Percentiles rank a stretch among this genome's conserved stretches.
Conservation (phyloP, 2,329 filamentous ascomycete species). For the Botrytis hyacinthi region DNA sequence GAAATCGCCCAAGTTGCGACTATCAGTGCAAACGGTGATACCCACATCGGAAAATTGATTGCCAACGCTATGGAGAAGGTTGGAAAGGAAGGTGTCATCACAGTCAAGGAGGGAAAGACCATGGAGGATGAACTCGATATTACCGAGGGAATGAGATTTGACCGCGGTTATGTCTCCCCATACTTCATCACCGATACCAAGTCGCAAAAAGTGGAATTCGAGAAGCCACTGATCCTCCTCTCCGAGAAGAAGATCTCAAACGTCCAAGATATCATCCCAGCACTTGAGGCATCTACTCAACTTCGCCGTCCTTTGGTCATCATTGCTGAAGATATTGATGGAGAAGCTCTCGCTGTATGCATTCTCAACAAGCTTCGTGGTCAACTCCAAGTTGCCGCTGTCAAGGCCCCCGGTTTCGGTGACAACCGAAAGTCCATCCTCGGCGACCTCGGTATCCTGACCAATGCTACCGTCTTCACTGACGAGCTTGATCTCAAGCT, state of each 20-base stretch:
- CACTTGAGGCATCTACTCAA: conserved; percentile 95
- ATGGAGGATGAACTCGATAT: conserved; percentile 96
- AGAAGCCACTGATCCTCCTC: conserved; percentile 97
- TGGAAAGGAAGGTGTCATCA: conserved; percentile 99
- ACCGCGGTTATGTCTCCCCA: conserved; percentile 95
- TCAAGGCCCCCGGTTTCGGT: conserved; percentile 98
- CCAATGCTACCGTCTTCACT: conserved; percentile 95
- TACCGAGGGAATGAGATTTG: conserved; percentile 99
- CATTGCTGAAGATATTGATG: conserved; percentile 98
- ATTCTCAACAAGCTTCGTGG: conserved; percentile 99
- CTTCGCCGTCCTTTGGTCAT: conserved; percentile 94
- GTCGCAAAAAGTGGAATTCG: conserved; percentile 98
- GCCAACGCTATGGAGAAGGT: conserved; percentile 99
- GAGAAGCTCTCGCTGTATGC: conserved; percentile 96
- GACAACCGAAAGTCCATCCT: conserved; percentile 99
- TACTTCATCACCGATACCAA: conserved; percentile 99
- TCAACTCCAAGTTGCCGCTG: conserved; percentile 95
- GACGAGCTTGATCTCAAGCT: conserved; percentile 99
- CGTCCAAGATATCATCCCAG: conserved; percentile 97
- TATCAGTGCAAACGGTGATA: conserved; percentile 96
- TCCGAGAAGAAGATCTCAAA: conserved; percentile 99
- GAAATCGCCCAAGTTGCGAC: conserved; percentile 98
- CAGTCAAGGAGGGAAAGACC: conserved; percentile 99
- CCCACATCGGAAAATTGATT: conserved; percentile 91
- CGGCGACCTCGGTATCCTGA: conserved; percentile 91